Evolutionary conservation across 2,329 filamentous ascomycete genomes (phyloP).

Genomic region (Aspergillus terreus): DNA sequence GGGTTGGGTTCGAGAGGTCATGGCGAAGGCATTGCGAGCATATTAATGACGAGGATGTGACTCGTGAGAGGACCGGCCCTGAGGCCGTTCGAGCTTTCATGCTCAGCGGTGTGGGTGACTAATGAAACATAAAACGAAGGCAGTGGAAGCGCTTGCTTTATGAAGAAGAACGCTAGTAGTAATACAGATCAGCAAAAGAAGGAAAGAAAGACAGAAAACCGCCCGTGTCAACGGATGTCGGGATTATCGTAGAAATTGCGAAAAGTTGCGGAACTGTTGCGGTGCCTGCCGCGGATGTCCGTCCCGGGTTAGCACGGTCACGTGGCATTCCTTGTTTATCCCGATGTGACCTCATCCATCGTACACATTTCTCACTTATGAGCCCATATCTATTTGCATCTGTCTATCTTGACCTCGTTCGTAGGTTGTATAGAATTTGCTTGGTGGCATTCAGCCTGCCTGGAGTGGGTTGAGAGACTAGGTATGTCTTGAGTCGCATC

Average conservation of each 20-base stretch:
- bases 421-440: too few relatives aligned
- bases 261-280: neutral
- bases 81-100: constrained; percentile 40
- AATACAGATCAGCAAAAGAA: neutral
- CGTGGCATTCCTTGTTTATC: neutral
- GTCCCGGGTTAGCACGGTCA: neutral
- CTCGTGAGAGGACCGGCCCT: constrained; percentile 33
- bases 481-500: too few relatives aligned
- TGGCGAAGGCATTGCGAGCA: constrained; percentile 41
- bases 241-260: neutral
- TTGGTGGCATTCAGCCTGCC: too few relatives aligned
- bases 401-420: too few relatives aligned
- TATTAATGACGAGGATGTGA: constrained; percentile 26
- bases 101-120: constrained; percentile 17
- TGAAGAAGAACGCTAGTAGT: neutral
- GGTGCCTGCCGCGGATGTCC: neutral
- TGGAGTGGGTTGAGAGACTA: too few relatives aligned
- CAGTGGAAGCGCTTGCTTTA: neutral
- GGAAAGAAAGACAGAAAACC: neutral
- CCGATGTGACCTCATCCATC: too few relatives aligned
- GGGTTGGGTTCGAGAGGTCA: constrained; percentile 25
- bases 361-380: too few relatives aligned
- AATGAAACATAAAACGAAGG: neutral
- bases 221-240: neutral
- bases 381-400: too few relatives aligned